Evolutionary conservation across 371 early-diverging fungal genomes (phyloP), one percentile per base, ranked within the genome.

Genomic region (Lichtheimia hyalospora): DNA sequence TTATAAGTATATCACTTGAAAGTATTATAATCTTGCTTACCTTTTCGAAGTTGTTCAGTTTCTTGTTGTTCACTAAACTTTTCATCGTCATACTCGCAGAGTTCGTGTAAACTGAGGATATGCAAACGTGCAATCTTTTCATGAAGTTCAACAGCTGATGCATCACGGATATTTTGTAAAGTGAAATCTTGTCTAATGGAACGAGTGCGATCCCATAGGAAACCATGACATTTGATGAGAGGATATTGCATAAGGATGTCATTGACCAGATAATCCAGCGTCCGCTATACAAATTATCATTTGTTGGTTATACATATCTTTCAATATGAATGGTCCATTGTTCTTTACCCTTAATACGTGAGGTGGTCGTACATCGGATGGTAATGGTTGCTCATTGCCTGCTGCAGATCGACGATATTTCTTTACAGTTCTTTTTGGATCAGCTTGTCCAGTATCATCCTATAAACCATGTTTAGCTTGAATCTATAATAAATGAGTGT

Each of bases 101-200:
- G 78, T 24, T 85, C 74, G 60, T 93, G 92, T 8, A 87, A 67
- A 52, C 87, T 89, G 4, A 94, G 57, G 40, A 96, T 93, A 66
- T 95, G 95, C 60, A 90, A 96, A 8, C 97, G 85, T 7, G 95
- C 93, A 46, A 96, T 93, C 12, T 87, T 76, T 69, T 97, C 97
- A 65, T 92, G 90, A 0, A 85, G 77, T 13, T 74, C 63, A 0
- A 96, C 85, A 0, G 96, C 89, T 18, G 68, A 65, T 0, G 68
- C 27, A 54, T 89, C 89, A 39, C 90, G 79, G 58, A 83, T 82
- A 66, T 93, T 92, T 68, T 96, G 96, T 3, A 93, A 68, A 3
- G 92, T 90, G 57, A 95, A 91, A 63, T 98, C 98, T 67, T 89
- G 87, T 44, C 94, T 79, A 49, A 97, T 92, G 2, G 93, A 84